Percentiles rank a stretch among this genome's conserved stretches.
These are phyloP conservation scores for Triangularia verruculosa DNA, from an alignment of 2,329 filamentous ascomycete species.

Conservation along the genomic window DNA sequence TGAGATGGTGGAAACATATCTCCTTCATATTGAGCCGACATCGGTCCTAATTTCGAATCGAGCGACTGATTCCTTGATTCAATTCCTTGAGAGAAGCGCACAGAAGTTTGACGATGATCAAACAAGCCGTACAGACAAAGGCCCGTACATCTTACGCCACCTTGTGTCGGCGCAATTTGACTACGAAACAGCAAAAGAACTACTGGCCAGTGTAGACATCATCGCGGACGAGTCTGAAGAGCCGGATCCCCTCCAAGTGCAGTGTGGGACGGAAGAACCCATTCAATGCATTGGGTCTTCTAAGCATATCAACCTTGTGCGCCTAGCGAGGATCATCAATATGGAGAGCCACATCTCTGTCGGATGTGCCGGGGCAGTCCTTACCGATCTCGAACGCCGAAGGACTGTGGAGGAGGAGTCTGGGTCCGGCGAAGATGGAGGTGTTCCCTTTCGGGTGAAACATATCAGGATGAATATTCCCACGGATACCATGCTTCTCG, in stretches of 20 bases:
- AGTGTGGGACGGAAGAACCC: slow-evolving; percentile 33
- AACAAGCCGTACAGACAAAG: slow-evolving; percentile 3
- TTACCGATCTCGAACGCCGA: slow-evolving; percentile 73
- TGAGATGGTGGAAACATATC: slow-evolving; percentile 63
- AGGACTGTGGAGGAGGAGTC: slow-evolving; percentile 55
- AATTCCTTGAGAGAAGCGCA: slow-evolving; percentile 35
- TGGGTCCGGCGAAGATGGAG: slow-evolving; percentile 55
- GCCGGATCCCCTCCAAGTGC: slow-evolving; percentile 57
- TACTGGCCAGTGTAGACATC: slow-evolving; percentile 58
- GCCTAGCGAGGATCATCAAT: slow-evolving; percentile 68
- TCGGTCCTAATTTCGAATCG: slow-evolving; percentile 52
- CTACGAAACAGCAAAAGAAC: slow-evolving; percentile 63
- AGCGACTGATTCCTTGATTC: slow-evolving; percentile 41
- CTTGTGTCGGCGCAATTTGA: slow-evolving; percentile 71
- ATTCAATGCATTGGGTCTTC: slow-evolving; percentile 45
- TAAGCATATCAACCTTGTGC: slow-evolving; percentile 62
- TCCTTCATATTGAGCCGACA: slow-evolving; percentile 54
- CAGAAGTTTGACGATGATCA: slow-evolving; percentile 32
- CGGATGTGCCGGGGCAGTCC: slow-evolving; percentile 81
- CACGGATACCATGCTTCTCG: slow-evolving; percentile 68
- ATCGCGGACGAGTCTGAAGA: slow-evolving; percentile 46
- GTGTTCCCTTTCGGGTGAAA: slow-evolving; percentile 57
- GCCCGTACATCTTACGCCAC: slow-evolving; percentile 55
- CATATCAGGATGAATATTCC: slow-evolving; percentile 74
- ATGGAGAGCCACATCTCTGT: slow-evolving; percentile 72